These are phyloP conservation scores for Saccharomycopsis fibuligera DNA, from an alignment of 805 yeast genomes.

Conservation along the genomic window DNA sequence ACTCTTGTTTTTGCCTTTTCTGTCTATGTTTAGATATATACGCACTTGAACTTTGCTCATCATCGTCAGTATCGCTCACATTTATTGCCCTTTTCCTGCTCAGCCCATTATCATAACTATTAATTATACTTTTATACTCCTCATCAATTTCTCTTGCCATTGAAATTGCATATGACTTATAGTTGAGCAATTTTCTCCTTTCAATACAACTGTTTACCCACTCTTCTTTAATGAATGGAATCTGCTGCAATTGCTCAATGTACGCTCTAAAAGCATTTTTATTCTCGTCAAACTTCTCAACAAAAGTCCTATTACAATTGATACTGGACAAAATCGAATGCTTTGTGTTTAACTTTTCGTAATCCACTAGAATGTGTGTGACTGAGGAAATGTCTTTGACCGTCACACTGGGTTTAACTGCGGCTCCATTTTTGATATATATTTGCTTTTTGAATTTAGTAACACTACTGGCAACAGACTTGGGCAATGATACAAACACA, in stretches of 20 bases:
- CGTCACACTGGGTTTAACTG: conserved; percentile 15
- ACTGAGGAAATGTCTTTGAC: neutral
- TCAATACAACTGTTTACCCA: conserved; percentile 18
- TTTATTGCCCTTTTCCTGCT: no score
- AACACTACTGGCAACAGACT: neutral
- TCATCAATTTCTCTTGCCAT: neutral
- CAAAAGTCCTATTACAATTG: neutral
- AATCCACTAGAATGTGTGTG: conserved; percentile 13
- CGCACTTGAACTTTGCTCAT: neutral
- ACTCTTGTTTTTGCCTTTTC: neutral
- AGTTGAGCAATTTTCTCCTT: conserved; percentile 1
- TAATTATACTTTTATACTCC: conserved; percentile 3
- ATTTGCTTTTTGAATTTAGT: conserved; percentile 21
- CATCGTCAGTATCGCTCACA: no score
- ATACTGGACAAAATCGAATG: neutral
- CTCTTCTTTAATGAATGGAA: conserved; percentile 8
- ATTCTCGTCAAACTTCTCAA: neutral
- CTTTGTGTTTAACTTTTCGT: neutral
- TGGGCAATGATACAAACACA: conserved; percentile 9
- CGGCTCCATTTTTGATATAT: conserved; percentile 28
- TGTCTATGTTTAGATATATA: neutral
- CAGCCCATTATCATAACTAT: neutral
- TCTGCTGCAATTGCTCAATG: conserved; percentile 1
- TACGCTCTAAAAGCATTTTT: neutral
- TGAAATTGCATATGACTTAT: neutral